Evolutionary conservation across 345 rosid genomes (phyloP).

Genomic region (Leavenworthia alabamica): DNA sequence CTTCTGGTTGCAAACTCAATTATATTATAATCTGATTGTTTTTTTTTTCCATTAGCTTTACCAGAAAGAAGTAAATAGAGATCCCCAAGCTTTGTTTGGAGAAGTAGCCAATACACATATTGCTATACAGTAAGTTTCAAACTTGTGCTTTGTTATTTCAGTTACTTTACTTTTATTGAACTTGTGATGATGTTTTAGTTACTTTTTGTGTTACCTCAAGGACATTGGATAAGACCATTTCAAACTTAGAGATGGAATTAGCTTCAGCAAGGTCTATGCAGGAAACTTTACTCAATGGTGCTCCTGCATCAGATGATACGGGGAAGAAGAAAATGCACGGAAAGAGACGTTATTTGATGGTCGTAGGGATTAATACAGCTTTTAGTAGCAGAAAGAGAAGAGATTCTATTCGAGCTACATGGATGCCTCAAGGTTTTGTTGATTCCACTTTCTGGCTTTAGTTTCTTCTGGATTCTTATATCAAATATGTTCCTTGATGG

Average conservation of each 20-base stretch:
- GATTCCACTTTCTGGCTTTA: neutral
- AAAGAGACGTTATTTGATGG: constrained; percentile 74
- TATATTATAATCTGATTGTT: constrained; percentile 36
- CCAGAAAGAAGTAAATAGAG: constrained; percentile 67
- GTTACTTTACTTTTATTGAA: neutral
- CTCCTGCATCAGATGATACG: constrained; percentile 61
- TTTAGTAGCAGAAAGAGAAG: constrained; percentile 92
- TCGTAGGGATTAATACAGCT: constrained; percentile 87
- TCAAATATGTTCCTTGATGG: constrained; percentile 5
- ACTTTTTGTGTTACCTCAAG: constrained; percentile 33
- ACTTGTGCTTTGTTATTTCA: neutral
- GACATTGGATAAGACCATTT: constrained; percentile 84
- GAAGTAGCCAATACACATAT: constrained; percentile 68
- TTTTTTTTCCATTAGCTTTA: constrained; percentile 40
- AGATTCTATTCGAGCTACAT: constrained; percentile 89
- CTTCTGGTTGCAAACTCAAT: neutral
- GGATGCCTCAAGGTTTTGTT: constrained; percentile 96
- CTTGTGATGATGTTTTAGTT: too few relatives aligned
- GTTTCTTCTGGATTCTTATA: neutral
- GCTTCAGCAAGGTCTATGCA: constrained; percentile 91
- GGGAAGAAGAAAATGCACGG: constrained; percentile 34
- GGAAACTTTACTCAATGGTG: constrained; percentile 56
- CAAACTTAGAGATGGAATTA: constrained; percentile 93
- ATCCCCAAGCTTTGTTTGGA: constrained; percentile 47
- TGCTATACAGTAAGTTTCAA: constrained; percentile 70